Base-by-base conservation (phyloP, 2,329 filamentous ascomycete genomes). In the Fusarium albidum region DNA sequence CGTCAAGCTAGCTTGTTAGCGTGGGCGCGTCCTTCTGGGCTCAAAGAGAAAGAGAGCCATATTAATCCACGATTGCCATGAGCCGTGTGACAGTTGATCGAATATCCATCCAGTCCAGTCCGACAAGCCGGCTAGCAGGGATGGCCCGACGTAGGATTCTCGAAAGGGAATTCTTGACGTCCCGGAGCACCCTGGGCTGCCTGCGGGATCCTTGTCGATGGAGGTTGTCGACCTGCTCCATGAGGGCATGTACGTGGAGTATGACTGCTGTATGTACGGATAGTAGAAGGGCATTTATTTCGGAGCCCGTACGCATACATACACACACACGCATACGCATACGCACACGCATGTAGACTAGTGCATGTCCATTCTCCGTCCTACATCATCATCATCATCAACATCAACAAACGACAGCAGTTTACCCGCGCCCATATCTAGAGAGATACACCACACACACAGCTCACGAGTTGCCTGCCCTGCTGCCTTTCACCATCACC, bases 161-260 rank as follows among this genome's bases (percentile, higher is more conserved):
- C 48, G 28, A 57, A 59, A 63, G 38, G 28, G 46, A 49, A 52
- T 57, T 61, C 34, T 54, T 28, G 40, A 45, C 42, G 63, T 54
- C 46, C 58, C 48, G 31, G 57, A 57, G 15, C 35, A 34, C 41
- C 39, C 44, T 43, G 28, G 42, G 34, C n/a, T 37, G 35, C 32
- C 34, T 42, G 44, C 33, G 34, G 17, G 31, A 56, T 28, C 57
- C 57, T 31, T 51, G 33, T 11, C 33, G 14, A 18, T 35, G 33
- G 15, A 35, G 6, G 55, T 42, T 26, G 32, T 18, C 25, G 43
- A 28, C 43, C 21, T 46, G 43, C 33, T 46, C 32, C 21, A 26
- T 18, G 17, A 34, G 41, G 18, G 21, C n/a, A n/a, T n/a, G n/a
- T 21, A 21, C 21, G 21, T 21, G 21, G 21, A 21, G 21, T 21